Conservation (phyloP, 352 stramenopile species). For the Phytophthora vignae region DNA sequence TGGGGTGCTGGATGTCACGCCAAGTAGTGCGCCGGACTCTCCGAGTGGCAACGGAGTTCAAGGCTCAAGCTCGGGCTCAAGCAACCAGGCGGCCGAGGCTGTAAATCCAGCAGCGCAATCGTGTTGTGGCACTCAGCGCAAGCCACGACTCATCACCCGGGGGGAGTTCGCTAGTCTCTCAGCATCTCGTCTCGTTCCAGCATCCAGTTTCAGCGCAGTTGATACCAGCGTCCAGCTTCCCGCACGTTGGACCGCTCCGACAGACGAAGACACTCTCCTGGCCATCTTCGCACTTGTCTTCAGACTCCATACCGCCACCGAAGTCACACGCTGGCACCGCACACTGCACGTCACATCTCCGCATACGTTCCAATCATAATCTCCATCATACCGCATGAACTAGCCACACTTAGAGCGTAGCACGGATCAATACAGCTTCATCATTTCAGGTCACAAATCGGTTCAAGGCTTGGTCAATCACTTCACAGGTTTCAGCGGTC, state of each 20-base stretch:
- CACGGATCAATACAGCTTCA: not conserved
- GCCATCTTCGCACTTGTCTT: not conserved
- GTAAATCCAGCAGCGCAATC: not conserved
- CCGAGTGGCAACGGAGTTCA: not conserved
- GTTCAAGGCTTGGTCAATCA: not conserved
- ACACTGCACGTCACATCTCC: not conserved
- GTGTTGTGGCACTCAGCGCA: not conserved
- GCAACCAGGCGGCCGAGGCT: not conserved
- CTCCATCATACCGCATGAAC: not conserved
- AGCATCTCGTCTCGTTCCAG: not conserved
- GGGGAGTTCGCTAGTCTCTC: not conserved
- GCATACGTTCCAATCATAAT: not conserved
- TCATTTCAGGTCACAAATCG: not conserved
- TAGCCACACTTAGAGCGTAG: not conserved
- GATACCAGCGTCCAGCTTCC: not conserved
- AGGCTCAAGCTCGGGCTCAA: not conserved
- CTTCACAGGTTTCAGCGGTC: not conserved
- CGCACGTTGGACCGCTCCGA: not conserved
- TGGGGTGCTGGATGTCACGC: not conserved
- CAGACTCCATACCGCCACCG: not conserved
- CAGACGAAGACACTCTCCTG: not conserved
- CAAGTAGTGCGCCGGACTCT: not conserved
- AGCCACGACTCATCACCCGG: not conserved
- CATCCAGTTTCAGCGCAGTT: not conserved
- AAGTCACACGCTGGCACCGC: not conserved